Conservation (phyloP, 2,329 filamentous ascomycete genomes). For the Fusarium circinatum region DNA sequence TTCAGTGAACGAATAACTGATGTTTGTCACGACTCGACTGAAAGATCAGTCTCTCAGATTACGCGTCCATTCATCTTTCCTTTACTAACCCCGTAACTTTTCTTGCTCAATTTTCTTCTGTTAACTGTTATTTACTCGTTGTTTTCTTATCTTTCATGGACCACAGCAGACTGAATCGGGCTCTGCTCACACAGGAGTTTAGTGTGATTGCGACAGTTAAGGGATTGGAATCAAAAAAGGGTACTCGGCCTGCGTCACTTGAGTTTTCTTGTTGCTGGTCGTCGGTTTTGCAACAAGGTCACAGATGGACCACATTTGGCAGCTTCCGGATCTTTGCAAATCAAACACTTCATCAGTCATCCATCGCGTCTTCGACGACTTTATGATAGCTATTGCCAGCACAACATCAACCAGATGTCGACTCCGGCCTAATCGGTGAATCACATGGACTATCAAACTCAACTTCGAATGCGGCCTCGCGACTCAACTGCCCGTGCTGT, state of each 20-base stretch:
- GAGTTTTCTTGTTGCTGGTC: slow-evolving; percentile 51
- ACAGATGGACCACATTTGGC: slow-evolving; percentile 52
- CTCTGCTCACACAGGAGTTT: slow-evolving; percentile 51
- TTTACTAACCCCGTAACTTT: slow-evolving; percentile 42
- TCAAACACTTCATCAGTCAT: slow-evolving; percentile 54
- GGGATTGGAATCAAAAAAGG: slow-evolving; percentile 50
- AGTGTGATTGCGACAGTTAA: slow-evolving; percentile 52
- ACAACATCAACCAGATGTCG: slow-evolving; percentile 49
- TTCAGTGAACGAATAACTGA: slow-evolving; percentile 33
- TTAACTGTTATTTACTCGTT: slow-evolving; percentile 39
- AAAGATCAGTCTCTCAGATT: slow-evolving; percentile 33
- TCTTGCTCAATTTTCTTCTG: slow-evolving; percentile 44
- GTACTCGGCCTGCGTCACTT: slow-evolving; percentile 50
- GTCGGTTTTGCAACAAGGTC: slow-evolving; percentile 52
- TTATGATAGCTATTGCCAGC: slow-evolving; percentile 52
- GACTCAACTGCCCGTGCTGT: slow-evolving; percentile 47
- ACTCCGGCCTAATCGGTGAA: slow-evolving; percentile 49
- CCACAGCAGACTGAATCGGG: slow-evolving; percentile 45
- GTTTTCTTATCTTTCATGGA: slow-evolving; percentile 44
- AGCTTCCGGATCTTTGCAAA: slow-evolving; percentile 54
- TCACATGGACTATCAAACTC: slow-evolving; percentile 47
- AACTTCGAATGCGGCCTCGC: slow-evolving; percentile 48
- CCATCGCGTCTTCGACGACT: slow-evolving; percentile 51
- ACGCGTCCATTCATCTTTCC: slow-evolving; percentile 43
- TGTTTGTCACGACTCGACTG: slow-evolving; percentile 22